Conservation (phyloP, 768 basidiomycete species). For the Lactifluus rugatus region DNA sequence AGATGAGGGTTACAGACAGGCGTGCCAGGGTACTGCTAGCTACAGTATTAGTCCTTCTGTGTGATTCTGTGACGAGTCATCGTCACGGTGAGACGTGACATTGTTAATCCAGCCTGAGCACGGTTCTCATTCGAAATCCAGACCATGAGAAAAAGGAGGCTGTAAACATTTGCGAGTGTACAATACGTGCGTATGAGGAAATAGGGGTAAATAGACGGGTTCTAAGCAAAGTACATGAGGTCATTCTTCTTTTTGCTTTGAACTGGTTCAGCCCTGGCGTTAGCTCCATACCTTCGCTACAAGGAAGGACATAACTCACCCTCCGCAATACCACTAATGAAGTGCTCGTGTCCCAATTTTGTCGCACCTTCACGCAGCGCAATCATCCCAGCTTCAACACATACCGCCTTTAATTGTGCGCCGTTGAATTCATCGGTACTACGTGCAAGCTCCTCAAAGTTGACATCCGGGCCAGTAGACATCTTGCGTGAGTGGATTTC, state of each 20-base stretch:
- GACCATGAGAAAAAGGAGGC: background rate
- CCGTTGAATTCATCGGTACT: conserved; percentile 98
- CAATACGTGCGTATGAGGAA: conserved; percentile 9
- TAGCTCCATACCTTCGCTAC: background rate
- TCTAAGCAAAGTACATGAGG: conserved; percentile 86
- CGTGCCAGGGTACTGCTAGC: too few relatives aligned
- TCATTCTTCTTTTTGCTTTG: conserved; percentile 99
- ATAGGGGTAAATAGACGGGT: background rate
- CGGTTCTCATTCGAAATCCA: too few relatives aligned
- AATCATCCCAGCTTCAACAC: conserved; percentile 99
- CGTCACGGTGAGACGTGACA: too few relatives aligned
- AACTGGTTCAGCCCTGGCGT: conserved; percentile 42
- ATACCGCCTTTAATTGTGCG: conserved; percentile 94
- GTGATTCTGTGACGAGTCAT: too few relatives aligned
- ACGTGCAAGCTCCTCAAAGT: conserved; percentile 92
- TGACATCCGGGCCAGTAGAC: conserved; percentile 78
- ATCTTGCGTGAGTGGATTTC: conserved; percentile 98
- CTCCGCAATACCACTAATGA: conserved; percentile 85
- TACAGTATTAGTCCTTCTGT: too few relatives aligned
- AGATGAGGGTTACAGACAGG: background rate
- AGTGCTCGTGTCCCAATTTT: conserved; percentile 88
- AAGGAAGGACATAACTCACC: conserved; percentile 35
- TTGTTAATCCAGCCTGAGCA: too few relatives aligned
- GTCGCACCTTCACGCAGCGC: conserved; percentile 87
- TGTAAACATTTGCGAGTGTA: conserved; percentile 5